phyloP scores from a whole-genome alignment of 768 basidiomycete genomes.

The Daedaleopsis nitida region DNA sequence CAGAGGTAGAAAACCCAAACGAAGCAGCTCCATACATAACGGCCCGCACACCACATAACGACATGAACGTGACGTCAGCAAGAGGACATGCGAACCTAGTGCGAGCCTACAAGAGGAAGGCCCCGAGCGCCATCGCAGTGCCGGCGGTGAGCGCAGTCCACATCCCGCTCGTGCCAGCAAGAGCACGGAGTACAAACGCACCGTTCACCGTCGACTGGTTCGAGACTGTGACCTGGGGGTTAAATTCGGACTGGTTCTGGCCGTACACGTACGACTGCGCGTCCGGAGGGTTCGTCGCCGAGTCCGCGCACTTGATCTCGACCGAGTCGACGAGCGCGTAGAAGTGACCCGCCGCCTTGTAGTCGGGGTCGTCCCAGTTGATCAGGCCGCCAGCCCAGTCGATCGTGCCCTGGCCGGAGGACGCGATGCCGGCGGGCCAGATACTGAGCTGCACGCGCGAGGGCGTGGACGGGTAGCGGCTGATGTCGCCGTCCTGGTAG shows the following conservation, averaged over 20 bases:
- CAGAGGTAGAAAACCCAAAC: too few species aligned
- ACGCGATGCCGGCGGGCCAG: slow-evolving; percentile 80
- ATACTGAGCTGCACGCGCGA: slow-evolving; percentile 77
- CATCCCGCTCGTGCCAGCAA: neutral
- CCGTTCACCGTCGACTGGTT: slow-evolving; percentile 60
- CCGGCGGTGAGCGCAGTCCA: slow-evolving; percentile 13
- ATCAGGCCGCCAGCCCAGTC: slow-evolving; percentile 84
- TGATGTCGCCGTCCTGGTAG: slow-evolving; percentile 50
- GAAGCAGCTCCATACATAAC: too few species aligned
- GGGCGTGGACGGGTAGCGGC: slow-evolving; percentile 75
- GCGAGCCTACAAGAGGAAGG: slow-evolving; percentile 8
- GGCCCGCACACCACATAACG: too few species aligned
- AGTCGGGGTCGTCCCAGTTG: slow-evolving; percentile 81
- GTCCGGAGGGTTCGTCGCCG: slow-evolving; percentile 42
- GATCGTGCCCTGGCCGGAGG: slow-evolving; percentile 66
- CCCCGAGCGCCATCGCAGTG: slow-evolving; percentile 12
- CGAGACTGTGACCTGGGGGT: slow-evolving; percentile 57
- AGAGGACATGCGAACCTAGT: too few species aligned
- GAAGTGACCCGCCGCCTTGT: slow-evolving; percentile 71
- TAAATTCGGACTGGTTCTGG: slow-evolving; percentile 51
- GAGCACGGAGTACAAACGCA: slow-evolving; percentile 28
- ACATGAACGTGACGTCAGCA: too few species aligned
- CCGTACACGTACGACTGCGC: slow-evolving; percentile 68
- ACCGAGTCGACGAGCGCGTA: slow-evolving; percentile 65
- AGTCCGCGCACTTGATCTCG: slow-evolving; percentile 63